Evolutionary conservation across 2,329 filamentous ascomycete genomes (phyloP).

Genomic region (Zelopaecilomyces penicillatus): DNA sequence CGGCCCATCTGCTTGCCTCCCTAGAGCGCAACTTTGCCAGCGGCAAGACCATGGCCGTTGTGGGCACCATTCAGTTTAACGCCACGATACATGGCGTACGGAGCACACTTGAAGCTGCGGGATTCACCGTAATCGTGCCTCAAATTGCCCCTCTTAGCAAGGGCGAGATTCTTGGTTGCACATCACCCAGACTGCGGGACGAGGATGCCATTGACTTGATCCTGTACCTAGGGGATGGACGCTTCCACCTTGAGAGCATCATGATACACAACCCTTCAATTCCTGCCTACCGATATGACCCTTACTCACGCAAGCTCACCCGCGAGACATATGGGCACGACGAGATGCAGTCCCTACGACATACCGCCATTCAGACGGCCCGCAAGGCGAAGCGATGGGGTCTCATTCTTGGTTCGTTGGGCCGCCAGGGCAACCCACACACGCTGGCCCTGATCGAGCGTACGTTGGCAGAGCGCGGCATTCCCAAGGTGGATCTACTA

Average conservation of each 20-base stretch:
- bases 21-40: slow-evolving; percentile 79
- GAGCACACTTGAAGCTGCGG: slow-evolving; percentile 68
- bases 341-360: slow-evolving; percentile 77
- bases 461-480: slow-evolving; percentile 59
- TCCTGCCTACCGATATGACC: slow-evolving; percentile 92
- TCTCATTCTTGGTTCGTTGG: slow-evolving; percentile 84
- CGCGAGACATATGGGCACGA: slow-evolving; percentile 87
- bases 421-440: slow-evolving; percentile 90
- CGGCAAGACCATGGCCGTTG: slow-evolving; percentile 82
- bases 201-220: slow-evolving; percentile 63
- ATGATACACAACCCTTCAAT: slow-evolving; percentile 97
- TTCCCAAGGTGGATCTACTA: slow-evolving; percentile 76
- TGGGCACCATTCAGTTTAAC: slow-evolving; percentile 98
- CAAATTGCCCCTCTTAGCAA: slow-evolving; percentile 90
- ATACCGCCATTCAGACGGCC: slow-evolving; percentile 67
- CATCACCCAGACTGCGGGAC: slow-evolving; percentile 63
- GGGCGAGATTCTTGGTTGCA: slow-evolving; percentile 96
- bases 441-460: slow-evolving; percentile 82
- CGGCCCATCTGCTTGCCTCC: slow-evolving; percentile 74
- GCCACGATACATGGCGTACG: slow-evolving; percentile 85
- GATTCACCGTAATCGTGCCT: slow-evolving; percentile 78
- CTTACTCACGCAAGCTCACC: slow-evolving; percentile 86
- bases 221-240: slow-evolving; percentile 82
- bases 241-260: slow-evolving; percentile 93
- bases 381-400: slow-evolving; percentile 82